Evolutionary conservation across 2,329 filamentous ascomycete genomes (phyloP), one percentile per base, ranked within the genome.

Genomic region (Pleoardoris graminearum): DNA sequence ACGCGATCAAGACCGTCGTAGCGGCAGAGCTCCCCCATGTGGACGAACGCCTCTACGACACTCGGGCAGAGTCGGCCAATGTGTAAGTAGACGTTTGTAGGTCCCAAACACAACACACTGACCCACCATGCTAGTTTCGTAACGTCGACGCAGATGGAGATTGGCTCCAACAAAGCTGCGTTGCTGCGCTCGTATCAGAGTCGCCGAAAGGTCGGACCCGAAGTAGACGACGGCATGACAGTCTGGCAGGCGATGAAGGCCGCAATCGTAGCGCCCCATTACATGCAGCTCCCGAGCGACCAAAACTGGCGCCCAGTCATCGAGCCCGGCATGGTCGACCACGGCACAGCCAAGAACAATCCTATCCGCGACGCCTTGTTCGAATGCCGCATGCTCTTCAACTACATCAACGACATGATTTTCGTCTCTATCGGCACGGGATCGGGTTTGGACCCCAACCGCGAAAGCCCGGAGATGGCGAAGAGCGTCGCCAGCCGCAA

Each of bases 261-360:
- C 2, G 65, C 66, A 5, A 53, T 55, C 3, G 52, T 59, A 43
- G 63, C 67, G 10, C 67, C 67, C 7, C 52, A 62, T 10, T 70
- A 69, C 27, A 53, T 66, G 30, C 46, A 53, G 16, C 53, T 59
- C 0, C 53, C 52, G 5, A 53, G 54, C 19, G 54, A 55, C 3
- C 22, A 55, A 1, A 58, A 51, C 11, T 60, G 59, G 41, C 57
- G 62, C 29, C 50, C 59, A 11, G 59, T 69, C 12, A 63, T 70
- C 12, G 61, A 59, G n/a, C 64, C 64, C 1, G 68, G 68, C 11
- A 52, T 69, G 3, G 65, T 69, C 7, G 68, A 71, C 43, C 61
- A 67, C 42, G 66, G 68, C 12, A 68, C 62, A 6, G 54, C 60
- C 1, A 71, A 71, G 50, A 69, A 70, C 56, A 70, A 70, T 22